Base-by-base conservation (phyloP, 768 basidiomycete genomes). In the Leucosporidium creatinivorum region DNA sequence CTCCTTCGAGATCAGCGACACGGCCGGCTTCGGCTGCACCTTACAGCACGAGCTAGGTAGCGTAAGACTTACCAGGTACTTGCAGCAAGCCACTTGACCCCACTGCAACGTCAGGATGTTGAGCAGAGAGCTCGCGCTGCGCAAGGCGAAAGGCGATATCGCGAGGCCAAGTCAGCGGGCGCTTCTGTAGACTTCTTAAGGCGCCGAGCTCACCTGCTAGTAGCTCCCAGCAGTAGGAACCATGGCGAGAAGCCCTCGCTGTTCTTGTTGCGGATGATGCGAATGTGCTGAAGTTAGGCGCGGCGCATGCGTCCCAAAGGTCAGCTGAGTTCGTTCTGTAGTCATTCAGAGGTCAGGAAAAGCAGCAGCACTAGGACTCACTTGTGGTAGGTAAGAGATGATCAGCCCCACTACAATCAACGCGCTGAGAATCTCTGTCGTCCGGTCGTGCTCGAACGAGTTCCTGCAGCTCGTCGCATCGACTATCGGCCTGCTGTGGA, bases 171-270 rank as follows among this genome's bases (percentile, higher is more conserved):
- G 12, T 44, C 39, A 17, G 15, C 39, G 39, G 15, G 13, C 39
- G 39, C 2, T 12, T 13, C 13, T 44, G 39, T 44, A 44, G 39
- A 13, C 33, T 33, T 33, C 33, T 33, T 5, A 4, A 5, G 15
- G 8, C 8, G 6, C 39, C 8, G 8, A 17, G 15, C 39, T 17
- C 39, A 44, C 39, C 39, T 74, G 10, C 76, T 76, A 5, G 79
- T 80, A 13, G 77, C 64, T 10, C 96, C 96, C 0, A 98, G 84
- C 9, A 97, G 81, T 44, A 98, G 80, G 75, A 89, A 98, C 84
- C 89, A 87, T 23, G 93, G 91, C 69, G 89, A 93, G 70, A 98
- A 86, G 0, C 96, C 96, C 72, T 93, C 87, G 0, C 89, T 91
- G 0, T 91, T 87, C 49, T 85, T 83, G 28, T 85, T 82, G 59